These are phyloP conservation scores for Musa itinerans DNA, from an alignment of 176 grass and related monocot species.

Conservation along the genomic window DNA sequence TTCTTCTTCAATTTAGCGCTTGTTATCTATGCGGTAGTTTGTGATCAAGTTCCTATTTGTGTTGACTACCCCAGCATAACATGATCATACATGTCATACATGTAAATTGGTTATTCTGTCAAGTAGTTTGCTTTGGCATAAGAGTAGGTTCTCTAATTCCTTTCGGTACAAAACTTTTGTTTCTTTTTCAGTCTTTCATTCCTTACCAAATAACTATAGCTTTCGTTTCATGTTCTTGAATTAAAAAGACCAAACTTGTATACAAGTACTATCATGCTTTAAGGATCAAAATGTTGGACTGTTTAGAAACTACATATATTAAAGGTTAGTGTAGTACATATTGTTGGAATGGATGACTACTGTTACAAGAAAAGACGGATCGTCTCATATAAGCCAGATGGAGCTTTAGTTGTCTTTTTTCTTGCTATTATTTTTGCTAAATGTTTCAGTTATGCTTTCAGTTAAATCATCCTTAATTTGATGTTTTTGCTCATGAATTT, in stretches of 20 bases:
- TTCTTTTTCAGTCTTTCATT: not conserved
- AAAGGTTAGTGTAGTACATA: no score
- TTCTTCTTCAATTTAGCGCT: constrained; percentile 2
- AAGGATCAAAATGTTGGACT: no score
- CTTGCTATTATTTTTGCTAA: no score
- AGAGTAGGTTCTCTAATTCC: not conserved
- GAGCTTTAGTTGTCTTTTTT: no score
- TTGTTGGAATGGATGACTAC: no score
- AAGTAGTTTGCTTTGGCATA: not conserved
- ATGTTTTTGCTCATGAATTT: not conserved
- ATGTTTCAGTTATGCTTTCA: no score
- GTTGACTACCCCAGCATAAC: not conserved
- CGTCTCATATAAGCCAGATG: no score
- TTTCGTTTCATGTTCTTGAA: not conserved
- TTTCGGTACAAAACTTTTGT: not conserved
- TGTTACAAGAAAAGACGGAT: no score
- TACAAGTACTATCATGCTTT: no score
- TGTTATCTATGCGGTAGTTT: constrained; percentile 9
- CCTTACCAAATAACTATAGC: not conserved
- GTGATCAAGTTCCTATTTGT: not conserved
- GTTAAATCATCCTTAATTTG: not conserved
- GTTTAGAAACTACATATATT: no score
- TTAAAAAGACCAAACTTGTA: not conserved
- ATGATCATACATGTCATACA: not conserved
- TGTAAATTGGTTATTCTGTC: not conserved